Evolutionary conservation across 179 eudicot species (phyloP).

Genomic region (Actinidia polygama): DNA sequence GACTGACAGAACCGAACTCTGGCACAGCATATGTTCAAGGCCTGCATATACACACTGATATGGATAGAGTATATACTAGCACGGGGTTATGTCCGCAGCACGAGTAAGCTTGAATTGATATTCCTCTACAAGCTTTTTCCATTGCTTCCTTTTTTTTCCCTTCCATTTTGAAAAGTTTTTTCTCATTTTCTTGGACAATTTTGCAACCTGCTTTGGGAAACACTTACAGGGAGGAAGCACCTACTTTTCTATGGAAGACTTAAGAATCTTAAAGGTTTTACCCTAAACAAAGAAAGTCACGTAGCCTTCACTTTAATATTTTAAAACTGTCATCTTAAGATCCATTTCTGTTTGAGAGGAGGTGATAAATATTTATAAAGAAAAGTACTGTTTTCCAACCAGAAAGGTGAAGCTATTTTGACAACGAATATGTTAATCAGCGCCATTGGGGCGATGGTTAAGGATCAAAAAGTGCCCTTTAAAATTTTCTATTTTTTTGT

Average conservation of each 20-base stretch:
- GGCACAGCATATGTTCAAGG: constrained; percentile 82
- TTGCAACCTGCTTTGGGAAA: constrained; percentile 87
- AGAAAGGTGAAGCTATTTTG: neutral
- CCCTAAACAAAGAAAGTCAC: constrained; percentile 61
- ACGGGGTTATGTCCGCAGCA: constrained; percentile 99
- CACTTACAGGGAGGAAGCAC: constrained; percentile 87
- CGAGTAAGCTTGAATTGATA: constrained; percentile 57
- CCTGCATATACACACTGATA: constrained; percentile 58
- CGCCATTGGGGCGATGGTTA: no score
- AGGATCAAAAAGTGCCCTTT: no score
- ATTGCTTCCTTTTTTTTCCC: neutral
- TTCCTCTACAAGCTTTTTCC: neutral
- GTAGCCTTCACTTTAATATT: neutral
- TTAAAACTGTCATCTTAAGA: no score
- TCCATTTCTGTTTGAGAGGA: neutral
- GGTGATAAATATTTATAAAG: neutral
- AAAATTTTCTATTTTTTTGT: no score
- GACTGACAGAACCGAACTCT: constrained; percentile 81
- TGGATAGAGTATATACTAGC: constrained; percentile 80
- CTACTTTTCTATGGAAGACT: constrained; percentile 92
- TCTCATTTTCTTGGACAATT: neutral
- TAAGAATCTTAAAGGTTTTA: constrained; percentile 82
- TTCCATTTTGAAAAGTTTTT: no score
- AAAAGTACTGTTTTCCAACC: neutral
- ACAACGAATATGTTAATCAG: no score